Base-by-base conservation (phyloP, 2,329 filamentous ascomycete species). In the Trichophyton rubrum region DNA sequence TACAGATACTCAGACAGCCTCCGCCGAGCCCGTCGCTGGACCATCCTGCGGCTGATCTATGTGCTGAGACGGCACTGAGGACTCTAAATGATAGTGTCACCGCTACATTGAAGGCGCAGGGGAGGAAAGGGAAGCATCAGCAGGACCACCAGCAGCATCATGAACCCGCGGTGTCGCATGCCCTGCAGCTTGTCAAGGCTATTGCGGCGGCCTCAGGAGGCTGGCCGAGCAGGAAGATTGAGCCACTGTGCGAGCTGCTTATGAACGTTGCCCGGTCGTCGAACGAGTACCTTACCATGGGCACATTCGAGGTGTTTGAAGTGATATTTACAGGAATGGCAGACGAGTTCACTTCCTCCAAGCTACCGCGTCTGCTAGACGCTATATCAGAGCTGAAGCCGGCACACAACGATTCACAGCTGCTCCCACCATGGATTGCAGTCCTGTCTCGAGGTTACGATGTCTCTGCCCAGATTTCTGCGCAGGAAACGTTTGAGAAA, bases 171-270 rank as follows among this genome's bases (percentile, higher is more conserved):
- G 79, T 97, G 58, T 95, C 97, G 66, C 93, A 97, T 71, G 87
- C 91, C 1, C 78, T 99, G 64, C 92, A 99, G 69, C 79, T 99
- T 60, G 87, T 96, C 65, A 96, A 95, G 79, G 88, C 89, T 0
- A 84, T 99, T 62, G 90, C 93, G 0, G 81, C 83, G 2, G 90
- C 89, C 3, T 92, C 90, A 62, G 89, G 90, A 45, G 93, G 93
- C 58, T 99, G 93, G 93, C 93, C 93, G 0, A 96, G 88, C 77
- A 90, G 88, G 77, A 96, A 95, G 76, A 95, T 96, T 60, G 93
- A 99, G 75, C 80, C 87, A 1, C 78, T 99, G 38, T 96, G 91
- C 73, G 91, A 97, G 73, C 77, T 96, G 59, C 77, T 99, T 61
- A 83, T 99, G 66, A 85, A 85, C 66, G 95, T 97, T 63, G 92